Conservation (phyloP, 2,329 filamentous ascomycete species). For the Colletotrichum incanum region DNA sequence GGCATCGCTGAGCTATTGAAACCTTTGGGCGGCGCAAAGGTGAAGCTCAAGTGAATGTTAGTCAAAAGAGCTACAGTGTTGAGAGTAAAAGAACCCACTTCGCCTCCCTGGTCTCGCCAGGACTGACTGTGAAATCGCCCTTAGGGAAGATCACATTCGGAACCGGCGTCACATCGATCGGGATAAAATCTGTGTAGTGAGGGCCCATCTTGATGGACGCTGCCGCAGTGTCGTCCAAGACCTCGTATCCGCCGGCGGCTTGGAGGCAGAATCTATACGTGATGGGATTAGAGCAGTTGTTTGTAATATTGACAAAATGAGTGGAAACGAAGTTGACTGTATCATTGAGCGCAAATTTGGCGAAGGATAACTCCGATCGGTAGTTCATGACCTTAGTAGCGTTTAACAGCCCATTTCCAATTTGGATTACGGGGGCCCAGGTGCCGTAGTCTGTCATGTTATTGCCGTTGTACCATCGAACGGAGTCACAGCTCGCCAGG, state of each 20-base stretch:
- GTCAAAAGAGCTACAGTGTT: not conserved
- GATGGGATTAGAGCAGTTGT: conserved; percentile 55
- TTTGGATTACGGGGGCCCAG: conserved; percentile 56
- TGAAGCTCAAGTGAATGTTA: conserved; percentile 41
- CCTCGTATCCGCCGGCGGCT: conserved; percentile 47
- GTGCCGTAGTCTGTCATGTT: conserved; percentile 43
- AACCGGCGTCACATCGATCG: conserved; percentile 1
- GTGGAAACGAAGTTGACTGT: conserved; percentile 58
- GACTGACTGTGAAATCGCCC: conserved; percentile 44
- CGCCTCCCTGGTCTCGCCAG: conserved; percentile 48
- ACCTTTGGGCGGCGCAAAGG: conserved; percentile 48
- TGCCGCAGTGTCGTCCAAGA: not conserved
- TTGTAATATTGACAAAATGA: conserved; percentile 59
- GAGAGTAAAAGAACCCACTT: not conserved
- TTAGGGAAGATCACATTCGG: conserved; percentile 28
- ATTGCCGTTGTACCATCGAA: conserved; percentile 51
- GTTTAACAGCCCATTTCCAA: conserved; percentile 64
- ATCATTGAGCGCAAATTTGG: conserved; percentile 65
- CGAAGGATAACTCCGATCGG: conserved; percentile 56
- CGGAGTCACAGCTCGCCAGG: conserved; percentile 52
- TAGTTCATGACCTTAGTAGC: conserved; percentile 62
- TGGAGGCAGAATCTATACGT: conserved; percentile 60
- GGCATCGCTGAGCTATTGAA: conserved; percentile 53
- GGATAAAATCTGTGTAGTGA: not conserved
- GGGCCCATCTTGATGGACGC: conserved; percentile 31